Base-by-base conservation (phyloP, 345 rosid species). In the Erysimum cheiranthoides region DNA sequence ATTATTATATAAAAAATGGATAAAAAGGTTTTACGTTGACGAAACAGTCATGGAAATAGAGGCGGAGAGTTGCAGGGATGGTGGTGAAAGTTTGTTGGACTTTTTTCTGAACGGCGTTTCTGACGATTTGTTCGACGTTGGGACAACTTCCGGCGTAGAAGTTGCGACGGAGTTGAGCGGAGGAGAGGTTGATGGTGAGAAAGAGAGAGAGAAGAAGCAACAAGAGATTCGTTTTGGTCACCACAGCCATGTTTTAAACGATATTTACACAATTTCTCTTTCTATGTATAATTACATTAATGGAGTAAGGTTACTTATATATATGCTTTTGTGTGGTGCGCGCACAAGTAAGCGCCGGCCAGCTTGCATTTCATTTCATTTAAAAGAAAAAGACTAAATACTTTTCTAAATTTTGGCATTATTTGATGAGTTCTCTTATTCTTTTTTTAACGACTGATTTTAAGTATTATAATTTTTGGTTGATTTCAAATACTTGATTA, bases 41-140 rank as follows among this genome's bases (percentile, higher is more conserved):
- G 46, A 91, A 85, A 77, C 97, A 91, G 40, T 91, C 95, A 10
- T 91, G 97, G 85, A 91, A 88, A 77, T 85, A 89, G 79, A 91
- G 90, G 35, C 97, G 97, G 64, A 91, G 80, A 31, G 93, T 88
- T 17, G 82, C 93, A 2, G 97, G 97, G 54, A 85, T 81, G 2
- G 95, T 88, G 64, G 89, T 90, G 66, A 86, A 89, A 18, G 97
- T 89, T 75, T 89, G 91, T 47, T 63, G 68, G 67, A 88, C 45
- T 66, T 91, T 91, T 59, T 35, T 28, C 6, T 63, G 61, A 2
- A 91, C 93, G 3, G 47, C 92, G 31, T 13, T 67, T 80, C 85
- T 79, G 8, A 93, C 98, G 14, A 93, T 88, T 54, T 43, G 43
- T 71, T 93, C 98, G 27, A 89, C 97, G 60, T 85, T 87, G 4